Base-by-base conservation (phyloP, 805 yeast genomes). In the Grigorovia transvaalensis region DNA sequence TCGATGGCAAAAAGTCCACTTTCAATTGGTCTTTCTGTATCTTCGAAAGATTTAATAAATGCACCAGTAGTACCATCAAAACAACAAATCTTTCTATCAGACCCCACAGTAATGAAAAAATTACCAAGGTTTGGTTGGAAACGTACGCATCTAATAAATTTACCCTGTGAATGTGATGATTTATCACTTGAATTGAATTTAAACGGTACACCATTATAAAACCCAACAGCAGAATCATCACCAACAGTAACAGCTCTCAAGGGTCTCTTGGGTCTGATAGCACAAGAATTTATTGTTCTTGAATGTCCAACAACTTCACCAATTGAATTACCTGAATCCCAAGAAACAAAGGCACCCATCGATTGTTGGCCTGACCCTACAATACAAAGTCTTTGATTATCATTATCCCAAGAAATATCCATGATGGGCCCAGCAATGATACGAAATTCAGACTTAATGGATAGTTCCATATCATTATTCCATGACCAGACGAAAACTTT, bases 221-320 rank as follows among this genome's bases (percentile, higher is more conserved):
- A 89, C 1, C 90, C 95, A 57, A 90, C 68, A 1, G 87, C 84
- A 50, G 82, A 81, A 65, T 93, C 98, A 63, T 90, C 96, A 43
- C 95, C 80, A 9, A 85, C 97, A 2, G 98, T 89, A 6, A 85
- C 95, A 0, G 96, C 96, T 52, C 96, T 75, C 72, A 85, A 88
- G 9, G 99, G 99, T 68, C 99, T 80, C 56, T 77, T 79, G 19
- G 90, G 88, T 62, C 85, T 84, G 57, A 91, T 84, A 52, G 85
- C 80, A 19, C 89, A 96, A 0, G 93, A 88, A 62, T 86, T 88
- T 63, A 91, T 80, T 47, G 78, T 80, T 27, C 88, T 82, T 17
- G 91, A 77, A 65, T 93, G 99, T 23, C 99, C 99, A 48, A 89
- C 82, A 60, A 91, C 84, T 64, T 93, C 98, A 51, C 99, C 99